Evolutionary conservation across 2,329 filamentous ascomycete genomes (phyloP), one percentile per base, ranked within the genome.

Genomic region (Aspergillus intermedius): DNA sequence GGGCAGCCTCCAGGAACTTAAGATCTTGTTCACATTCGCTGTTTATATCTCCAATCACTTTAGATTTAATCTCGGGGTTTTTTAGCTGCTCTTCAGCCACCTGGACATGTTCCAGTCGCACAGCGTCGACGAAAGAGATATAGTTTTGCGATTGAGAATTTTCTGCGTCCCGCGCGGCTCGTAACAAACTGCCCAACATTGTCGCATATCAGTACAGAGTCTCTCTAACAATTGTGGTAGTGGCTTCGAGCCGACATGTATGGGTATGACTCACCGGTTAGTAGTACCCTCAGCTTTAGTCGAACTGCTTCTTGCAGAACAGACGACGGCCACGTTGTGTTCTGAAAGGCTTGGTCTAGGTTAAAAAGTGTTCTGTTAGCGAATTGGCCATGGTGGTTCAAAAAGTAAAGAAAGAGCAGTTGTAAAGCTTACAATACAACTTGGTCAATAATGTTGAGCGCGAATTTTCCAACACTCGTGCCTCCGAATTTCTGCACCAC

Each of bases 201-300:
- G 9, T 40, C 19, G 10, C 17, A 12, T 40, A 17, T 40, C 17
- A 40, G 9, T 40, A 40, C 17, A 40, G 10, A 21, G 25, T 30
- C n/a, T 3, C 25, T 28, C 21, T 19, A 30, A 12, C 22, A 43
- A 25, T 30, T 30, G 25, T 30, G 10, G 5, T 21, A 32, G 32
- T 8, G 17, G 17, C 17, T 8, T 32, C 12, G 30, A 22, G 32
- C 32, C 5, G 32, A n/a, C 15, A 22, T 35, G 15, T n/a, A 46
- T 42, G 47, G 46, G n/a, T 42, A 52, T 63, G 67, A 79, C 84
- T 81, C 74, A 91, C 87, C 90, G 82, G 72, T 94, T 97, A 34
- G 93, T 98, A 51, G 93, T 98, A 53, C 93, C 93, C 60, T 94
- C 89, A 47, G 84, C 82, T 74, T 98, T 98, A 67, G 91, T 95